These are phyloP conservation scores for Penicillium sp. DNA, from an alignment of 2,329 filamentous ascomycete species.

Conservation along the genomic window DNA sequence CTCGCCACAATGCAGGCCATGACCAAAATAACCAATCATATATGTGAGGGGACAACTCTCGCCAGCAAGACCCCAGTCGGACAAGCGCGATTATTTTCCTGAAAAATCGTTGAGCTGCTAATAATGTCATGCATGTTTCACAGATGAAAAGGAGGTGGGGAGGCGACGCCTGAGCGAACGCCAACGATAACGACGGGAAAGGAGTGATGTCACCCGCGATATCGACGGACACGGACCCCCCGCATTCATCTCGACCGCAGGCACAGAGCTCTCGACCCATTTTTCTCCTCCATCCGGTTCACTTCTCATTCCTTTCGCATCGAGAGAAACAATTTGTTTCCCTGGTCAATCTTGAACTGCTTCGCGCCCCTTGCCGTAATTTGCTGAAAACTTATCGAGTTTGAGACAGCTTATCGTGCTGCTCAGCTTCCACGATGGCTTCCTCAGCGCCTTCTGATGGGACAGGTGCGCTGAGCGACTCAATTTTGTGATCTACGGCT, in stretches of 20 bases:
- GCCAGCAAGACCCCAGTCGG: conserved; percentile 3
- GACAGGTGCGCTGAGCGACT: conserved; percentile 32
- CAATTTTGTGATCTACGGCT: not conserved
- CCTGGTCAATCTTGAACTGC: not conserved
- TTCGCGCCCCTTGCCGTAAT: not conserved
- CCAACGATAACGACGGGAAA: not conserved
- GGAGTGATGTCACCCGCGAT: conserved; percentile 23
- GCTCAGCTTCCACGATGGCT: conserved; percentile 24
- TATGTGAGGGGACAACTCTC: not conserved
- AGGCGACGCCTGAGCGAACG: not conserved
- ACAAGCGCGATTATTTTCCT: not conserved
- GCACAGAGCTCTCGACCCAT: conserved; percentile 13
- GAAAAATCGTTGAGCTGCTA: not conserved
- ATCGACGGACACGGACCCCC: conserved; percentile 10
- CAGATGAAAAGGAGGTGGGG: conserved; percentile 5
- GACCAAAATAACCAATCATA: conserved; percentile 7
- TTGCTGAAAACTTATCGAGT: not conserved
- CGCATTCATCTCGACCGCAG: conserved; percentile 1
- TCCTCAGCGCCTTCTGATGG: conserved; percentile 31
- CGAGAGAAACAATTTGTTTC: not conserved
- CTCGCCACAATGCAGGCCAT: conserved; percentile 9
- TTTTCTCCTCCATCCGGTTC: conserved; percentile 7
- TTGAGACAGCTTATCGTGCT: conserved; percentile 12
- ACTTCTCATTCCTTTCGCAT: not conserved
- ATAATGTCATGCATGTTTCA: not conserved